Evolutionary conservation across 2,329 filamentous ascomycete genomes (phyloP), one percentile per base, ranked within the genome.

Genomic region (Arthrinium puccinioides): DNA sequence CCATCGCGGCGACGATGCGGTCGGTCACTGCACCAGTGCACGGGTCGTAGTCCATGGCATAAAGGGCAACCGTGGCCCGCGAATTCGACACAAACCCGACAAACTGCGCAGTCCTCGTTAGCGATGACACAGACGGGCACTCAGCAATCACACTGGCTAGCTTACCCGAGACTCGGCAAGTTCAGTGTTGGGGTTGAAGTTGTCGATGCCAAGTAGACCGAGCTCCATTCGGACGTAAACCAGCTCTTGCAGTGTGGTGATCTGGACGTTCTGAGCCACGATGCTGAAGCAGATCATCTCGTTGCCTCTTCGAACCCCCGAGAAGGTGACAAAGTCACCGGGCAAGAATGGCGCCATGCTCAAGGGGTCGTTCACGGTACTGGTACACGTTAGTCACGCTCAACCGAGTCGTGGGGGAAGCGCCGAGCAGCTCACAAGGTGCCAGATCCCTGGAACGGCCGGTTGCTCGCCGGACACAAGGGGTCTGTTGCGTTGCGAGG

Each of bases 401-500:
- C 9, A 10, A 9, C 14, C 9, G 5, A 4, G 7, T 15, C 5
- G 5, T 14, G 10, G 4, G 9, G 4, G 3, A 19, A 20, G n/a
- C n/a, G n/a, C 1, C 11, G 4, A n/a, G 18, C 6, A 16, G 45
- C 49, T 50, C 37, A 57, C 52, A 61, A 62, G 13, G 52, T 57
- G 10, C 57, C 56, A 6, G 54, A 53, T 2, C 56, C 53, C 3
- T 48, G 37, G 29, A 57, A 54, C 1, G 60, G 60, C 2, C 60
- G 48, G 37, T 63, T 60, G 18, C 46, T 51, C 5, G 53, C 21
- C 4, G 59, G 59, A 32, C 60, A 63, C 2, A 59, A 44, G 1
- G 59, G 53, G 20, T 63, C 60, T 2, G 53, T 54, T 18, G 51
- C 40, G 16, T 60, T 62, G 13, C 69, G 57, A 0, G 66, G 68